A percentile compares a stretch with the other conserved stretches of the same genome.
Conservation (phyloP, 169 alveolate genomes). For the Besnoitia besnoiti region DNA sequence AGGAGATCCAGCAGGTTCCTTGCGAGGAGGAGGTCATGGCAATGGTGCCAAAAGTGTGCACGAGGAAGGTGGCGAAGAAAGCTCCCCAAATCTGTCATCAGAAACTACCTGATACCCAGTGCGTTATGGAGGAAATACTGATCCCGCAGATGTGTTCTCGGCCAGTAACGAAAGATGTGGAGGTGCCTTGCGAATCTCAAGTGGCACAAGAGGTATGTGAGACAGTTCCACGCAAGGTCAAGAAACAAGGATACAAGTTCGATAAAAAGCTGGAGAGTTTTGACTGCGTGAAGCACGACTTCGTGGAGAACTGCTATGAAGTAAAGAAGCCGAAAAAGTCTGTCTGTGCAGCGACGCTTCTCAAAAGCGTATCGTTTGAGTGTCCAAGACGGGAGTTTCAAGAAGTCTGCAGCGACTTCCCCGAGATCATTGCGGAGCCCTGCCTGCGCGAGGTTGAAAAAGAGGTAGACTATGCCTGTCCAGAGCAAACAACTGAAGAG, state of each 20-base stretch:
- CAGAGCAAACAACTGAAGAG: slow-evolving; percentile 62
- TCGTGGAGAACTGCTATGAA: slow-evolving; percentile 47
- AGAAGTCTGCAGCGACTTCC: slow-evolving; percentile 56
- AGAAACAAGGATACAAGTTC: slow-evolving; percentile 43
- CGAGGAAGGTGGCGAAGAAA: slow-evolving; percentile 41
- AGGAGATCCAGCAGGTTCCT: slow-evolving; percentile 55
- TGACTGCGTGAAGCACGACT: slow-evolving; percentile 63
- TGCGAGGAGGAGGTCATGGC: slow-evolving; percentile 60
- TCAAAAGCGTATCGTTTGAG: slow-evolving; percentile 29
- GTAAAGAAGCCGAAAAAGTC: slow-evolving; percentile 47
- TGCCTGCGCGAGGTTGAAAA: slow-evolving; percentile 33
- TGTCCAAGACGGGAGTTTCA: slow-evolving; percentile 51
- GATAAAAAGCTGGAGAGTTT: slow-evolving; percentile 29
- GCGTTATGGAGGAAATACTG: slow-evolving; percentile 44
- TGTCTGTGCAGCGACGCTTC: slow-evolving; percentile 47
- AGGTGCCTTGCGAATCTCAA: slow-evolving; percentile 46
- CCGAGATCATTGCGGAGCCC: slow-evolving; percentile 37
- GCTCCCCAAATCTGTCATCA: slow-evolving; percentile 50
- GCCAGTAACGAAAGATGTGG: slow-evolving; percentile 52
- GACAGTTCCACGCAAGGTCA: slow-evolving; percentile 37
- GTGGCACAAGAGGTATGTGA: slow-evolving; percentile 45
- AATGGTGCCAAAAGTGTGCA: slow-evolving; percentile 58
- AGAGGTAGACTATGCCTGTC: slow-evolving; percentile 53
- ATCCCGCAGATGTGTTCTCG: slow-evolving; percentile 43
- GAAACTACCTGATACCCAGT: slow-evolving; percentile 51